Percentiles rank a stretch among this genome's conserved stretches.
Evolutionary conservation across 2,329 filamentous ascomycete species (phyloP).

Genomic region (Spiromastix sp.): DNA sequence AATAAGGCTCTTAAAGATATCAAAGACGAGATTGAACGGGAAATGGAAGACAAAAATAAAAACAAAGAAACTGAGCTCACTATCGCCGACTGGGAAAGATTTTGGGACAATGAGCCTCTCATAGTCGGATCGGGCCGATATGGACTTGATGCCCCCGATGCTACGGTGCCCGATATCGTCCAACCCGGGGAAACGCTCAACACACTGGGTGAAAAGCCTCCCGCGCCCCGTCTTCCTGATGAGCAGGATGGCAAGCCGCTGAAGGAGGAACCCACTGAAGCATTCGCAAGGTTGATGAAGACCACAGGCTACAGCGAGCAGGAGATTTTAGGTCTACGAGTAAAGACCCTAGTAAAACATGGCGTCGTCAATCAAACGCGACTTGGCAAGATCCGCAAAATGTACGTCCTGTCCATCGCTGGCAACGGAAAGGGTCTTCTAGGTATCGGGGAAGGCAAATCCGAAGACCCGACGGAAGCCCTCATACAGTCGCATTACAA

Average conservation of each 20-base stretch:
- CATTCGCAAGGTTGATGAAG: slow-evolving; percentile 40
- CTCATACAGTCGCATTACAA: slow-evolving; percentile 62
- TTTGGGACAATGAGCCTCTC: slow-evolving; percentile 38
- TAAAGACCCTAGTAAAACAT: slow-evolving; percentile 65
- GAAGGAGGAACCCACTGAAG: slow-evolving; percentile 11
- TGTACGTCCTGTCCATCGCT: slow-evolving; percentile 68
- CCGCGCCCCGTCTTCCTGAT: slow-evolving; percentile 7
- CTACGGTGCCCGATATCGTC: slow-evolving; percentile 43
- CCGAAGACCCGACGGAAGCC: slow-evolving; percentile 60
- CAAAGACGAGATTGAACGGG: slow-evolving; percentile 20
- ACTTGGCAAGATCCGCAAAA: slow-evolving; percentile 78
- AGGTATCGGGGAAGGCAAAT: slow-evolving; percentile 85
- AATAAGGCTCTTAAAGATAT: no score
- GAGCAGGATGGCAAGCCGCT: slow-evolving; percentile 19
- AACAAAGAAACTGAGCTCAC: no score
- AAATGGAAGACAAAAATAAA: slow-evolving; percentile 46
- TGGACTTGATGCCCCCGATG: slow-evolving; percentile 39
- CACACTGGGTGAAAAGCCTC: slow-evolving; percentile 9
- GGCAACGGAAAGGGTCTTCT: slow-evolving; percentile 80
- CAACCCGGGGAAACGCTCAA: slow-evolving; percentile 28
- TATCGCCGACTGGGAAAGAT: slow-evolving; percentile 31
- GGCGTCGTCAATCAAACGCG: slow-evolving; percentile 85
- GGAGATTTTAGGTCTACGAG: slow-evolving; percentile 43
- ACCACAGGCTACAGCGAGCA: slow-evolving; percentile 44
- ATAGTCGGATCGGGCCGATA: slow-evolving; percentile 41